Conservation (phyloP, 371 early-diverging fungal genomes). For the Lichtheimia ornata region DNA sequence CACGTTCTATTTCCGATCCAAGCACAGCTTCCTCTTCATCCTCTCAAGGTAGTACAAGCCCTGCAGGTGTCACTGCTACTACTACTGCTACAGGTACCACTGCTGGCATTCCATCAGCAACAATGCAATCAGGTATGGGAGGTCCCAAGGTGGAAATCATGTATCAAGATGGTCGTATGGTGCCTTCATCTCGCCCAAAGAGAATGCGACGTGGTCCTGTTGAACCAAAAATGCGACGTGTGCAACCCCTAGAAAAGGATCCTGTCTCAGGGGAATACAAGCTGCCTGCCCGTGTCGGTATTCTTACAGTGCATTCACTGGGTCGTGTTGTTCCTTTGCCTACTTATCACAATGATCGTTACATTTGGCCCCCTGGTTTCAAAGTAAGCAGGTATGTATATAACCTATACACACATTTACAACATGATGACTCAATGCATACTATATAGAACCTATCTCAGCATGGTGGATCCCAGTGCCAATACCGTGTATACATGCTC, state of each 20-base stretch:
- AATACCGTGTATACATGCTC: slow-evolving; percentile 71
- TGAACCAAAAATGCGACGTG: slow-evolving; percentile 39
- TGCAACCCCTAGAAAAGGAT: slow-evolving; percentile 61
- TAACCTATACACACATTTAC: not conserved
- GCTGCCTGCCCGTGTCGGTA: slow-evolving; percentile 78
- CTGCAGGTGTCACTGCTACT: not conserved
- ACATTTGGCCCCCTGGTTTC: slow-evolving; percentile 92
- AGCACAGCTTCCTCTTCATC: slow-evolving; percentile 3
- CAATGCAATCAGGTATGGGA: no score
- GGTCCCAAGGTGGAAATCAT: slow-evolving; percentile 16
- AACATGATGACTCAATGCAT: not conserved
- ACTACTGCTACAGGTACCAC: not conserved
- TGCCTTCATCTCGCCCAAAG: slow-evolving; percentile 42
- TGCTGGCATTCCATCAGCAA: not conserved
- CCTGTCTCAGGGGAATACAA: slow-evolving; percentile 62
- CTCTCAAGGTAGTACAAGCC: slow-evolving; percentile 2
- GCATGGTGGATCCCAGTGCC: slow-evolving; percentile 66
- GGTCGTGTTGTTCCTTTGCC: slow-evolving; percentile 78
- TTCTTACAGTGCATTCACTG: slow-evolving; percentile 69
- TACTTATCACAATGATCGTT: slow-evolving; percentile 84
- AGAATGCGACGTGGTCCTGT: slow-evolving; percentile 39
- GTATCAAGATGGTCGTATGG: slow-evolving; percentile 20
- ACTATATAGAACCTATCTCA: slow-evolving; percentile 59
- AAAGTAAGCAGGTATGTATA: slow-evolving; percentile 48
- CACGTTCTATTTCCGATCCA: not conserved